Percentiles rank a stretch among this genome's conserved stretches.
Evolutionary conservation across 2,329 filamentous ascomycete species (phyloP).

Genomic region (Verticillium tricorpus): DNA sequence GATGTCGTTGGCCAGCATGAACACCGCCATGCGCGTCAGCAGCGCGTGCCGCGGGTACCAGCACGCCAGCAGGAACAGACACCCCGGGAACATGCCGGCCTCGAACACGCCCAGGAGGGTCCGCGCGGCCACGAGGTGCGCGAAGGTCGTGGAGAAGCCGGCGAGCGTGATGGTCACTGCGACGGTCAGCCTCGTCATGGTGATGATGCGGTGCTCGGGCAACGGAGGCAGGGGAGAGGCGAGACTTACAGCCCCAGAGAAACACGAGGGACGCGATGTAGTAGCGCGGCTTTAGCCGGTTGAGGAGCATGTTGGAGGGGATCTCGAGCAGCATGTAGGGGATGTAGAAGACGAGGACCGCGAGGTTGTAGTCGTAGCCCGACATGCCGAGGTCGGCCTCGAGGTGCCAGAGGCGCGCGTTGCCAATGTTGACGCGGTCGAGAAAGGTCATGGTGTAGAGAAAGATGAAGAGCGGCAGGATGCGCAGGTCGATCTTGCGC

Average conservation of each 20-base stretch:
- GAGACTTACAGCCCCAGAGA: constrained; percentile 20
- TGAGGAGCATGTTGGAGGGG: constrained; percentile 23
- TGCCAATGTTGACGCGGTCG: constrained; percentile 23
- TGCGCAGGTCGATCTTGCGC: constrained; percentile 17
- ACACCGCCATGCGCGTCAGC: constrained; percentile 18
- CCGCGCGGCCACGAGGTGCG: constrained; percentile 40
- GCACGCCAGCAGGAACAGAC: constrained; percentile 25
- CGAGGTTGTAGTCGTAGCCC: constrained; percentile 22
- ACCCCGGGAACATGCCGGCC: constrained; percentile 55
- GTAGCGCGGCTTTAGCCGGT: constrained; percentile 21
- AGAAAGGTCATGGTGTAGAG: constrained; percentile 21
- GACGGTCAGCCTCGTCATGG: neutral
- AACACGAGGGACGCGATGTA: constrained; percentile 21
- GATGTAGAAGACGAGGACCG: constrained; percentile 22
- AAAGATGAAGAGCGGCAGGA: constrained; percentile 19
- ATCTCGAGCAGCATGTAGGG: constrained; percentile 26
- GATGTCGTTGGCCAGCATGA: constrained; percentile 19
- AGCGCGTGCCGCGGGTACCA: constrained; percentile 29
- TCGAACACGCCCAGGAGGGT: constrained; percentile 63
- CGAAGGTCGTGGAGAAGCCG: constrained; percentile 39
- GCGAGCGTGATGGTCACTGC: constrained; percentile 26
- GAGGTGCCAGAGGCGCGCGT: constrained; percentile 25
- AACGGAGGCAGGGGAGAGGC: neutral
- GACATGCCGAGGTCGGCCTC: constrained; percentile 23
- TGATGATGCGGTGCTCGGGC: no score